Percentiles rank a stretch among this genome's conserved stretches.
phyloP scores from a whole-genome alignment of 306 rosid species.

The Begonia fuchsioides region DNA sequence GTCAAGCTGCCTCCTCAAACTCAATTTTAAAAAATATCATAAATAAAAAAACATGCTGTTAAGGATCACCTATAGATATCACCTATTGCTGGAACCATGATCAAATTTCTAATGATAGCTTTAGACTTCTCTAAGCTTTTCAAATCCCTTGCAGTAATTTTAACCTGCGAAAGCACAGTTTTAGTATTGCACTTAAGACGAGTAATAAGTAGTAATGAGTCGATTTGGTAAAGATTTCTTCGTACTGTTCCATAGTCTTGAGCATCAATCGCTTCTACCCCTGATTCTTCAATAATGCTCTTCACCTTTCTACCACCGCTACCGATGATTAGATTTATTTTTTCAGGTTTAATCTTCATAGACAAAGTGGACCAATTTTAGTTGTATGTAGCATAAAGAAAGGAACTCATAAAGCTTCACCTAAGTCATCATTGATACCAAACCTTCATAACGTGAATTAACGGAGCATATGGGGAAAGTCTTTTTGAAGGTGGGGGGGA shows the following conservation, averaged over 20 bases:
- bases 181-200: constrained; percentile 1
- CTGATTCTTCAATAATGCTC: constrained; percentile 90
- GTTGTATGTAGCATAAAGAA: no score
- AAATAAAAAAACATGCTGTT: neutral
- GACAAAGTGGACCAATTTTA: constrained; percentile 2
- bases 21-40: no score
- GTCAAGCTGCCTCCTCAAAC: no score
- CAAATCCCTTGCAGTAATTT: constrained; percentile 73
- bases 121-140: constrained; percentile 67
- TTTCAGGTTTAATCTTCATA: constrained; percentile 65
- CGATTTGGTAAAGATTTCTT: constrained; percentile 1
- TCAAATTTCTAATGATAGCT: constrained; percentile 67
- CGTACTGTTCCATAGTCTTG: constrained; percentile 78
- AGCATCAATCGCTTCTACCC: constrained; percentile 70
- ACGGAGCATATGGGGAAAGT: constrained; percentile 72
- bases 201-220: no score
- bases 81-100: constrained; percentile 84
- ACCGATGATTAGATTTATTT: constrained; percentile 72
- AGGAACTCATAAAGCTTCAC: constrained; percentile 9
- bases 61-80: constrained; percentile 74
- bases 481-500: constrained; percentile 64
- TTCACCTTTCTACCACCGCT: constrained; percentile 87
- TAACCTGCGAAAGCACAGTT: constrained; percentile 48
- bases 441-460: constrained; percentile 93
- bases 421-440: constrained; percentile 9